phyloP scores from a whole-genome alignment of 2,329 filamentous ascomycete species.

The Aspergillus sp. region DNA sequence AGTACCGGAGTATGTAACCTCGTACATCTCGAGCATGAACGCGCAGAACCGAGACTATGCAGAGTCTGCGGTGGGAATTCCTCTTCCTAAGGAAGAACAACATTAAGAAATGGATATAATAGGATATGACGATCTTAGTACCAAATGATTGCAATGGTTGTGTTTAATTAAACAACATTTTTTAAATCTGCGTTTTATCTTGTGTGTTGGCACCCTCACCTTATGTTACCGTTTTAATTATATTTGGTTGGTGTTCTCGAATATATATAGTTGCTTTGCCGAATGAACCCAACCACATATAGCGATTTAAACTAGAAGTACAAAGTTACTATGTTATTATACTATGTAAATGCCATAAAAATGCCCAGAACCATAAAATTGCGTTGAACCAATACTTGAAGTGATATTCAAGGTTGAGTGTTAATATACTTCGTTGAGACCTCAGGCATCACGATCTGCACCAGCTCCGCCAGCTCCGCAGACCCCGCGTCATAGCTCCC shows the following conservation, averaged over 20 bases:
- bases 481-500: slow-evolving; percentile 18
- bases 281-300: no score
- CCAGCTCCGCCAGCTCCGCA: background rate
- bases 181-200: no score
- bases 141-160: no score
- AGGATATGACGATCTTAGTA: no score
- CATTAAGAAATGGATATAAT: slow-evolving; percentile 17
- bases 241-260: no score
- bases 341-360: background rate
- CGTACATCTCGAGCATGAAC: slow-evolving; percentile 53
- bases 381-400: background rate
- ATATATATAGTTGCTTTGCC: no score
- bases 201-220: no score
- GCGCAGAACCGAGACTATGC: slow-evolving; percentile 45
- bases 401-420: no score
- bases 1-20: slow-evolving; percentile 63
- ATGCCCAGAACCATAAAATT: background rate
- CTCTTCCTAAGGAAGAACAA: slow-evolving; percentile 31
- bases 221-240: no score
- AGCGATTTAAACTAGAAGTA: no score
- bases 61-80: slow-evolving; percentile 27
- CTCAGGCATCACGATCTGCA: background rate
- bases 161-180: no score
- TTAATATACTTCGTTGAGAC: background rate
- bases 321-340: no score